These are phyloP conservation scores for Ustilago tritici DNA, from an alignment of 1,284 basidiomycete species.

Conservation along the genomic window DNA sequence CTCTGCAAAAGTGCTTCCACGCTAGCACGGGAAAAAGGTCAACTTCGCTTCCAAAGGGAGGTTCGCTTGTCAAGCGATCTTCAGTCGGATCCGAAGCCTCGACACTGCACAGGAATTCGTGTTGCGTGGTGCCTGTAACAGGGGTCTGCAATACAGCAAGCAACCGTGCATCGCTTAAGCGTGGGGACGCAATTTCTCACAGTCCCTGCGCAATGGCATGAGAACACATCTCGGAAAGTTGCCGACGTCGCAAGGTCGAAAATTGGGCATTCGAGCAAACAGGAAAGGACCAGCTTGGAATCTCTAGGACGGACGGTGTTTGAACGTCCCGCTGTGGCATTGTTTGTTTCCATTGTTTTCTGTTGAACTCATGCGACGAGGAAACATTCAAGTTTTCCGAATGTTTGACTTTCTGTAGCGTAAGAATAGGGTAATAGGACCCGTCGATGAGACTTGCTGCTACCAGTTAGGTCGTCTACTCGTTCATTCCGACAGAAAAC, in stretches of 20 bases:
- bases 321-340: neutral
- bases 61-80: neutral
- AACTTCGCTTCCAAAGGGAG: neutral
- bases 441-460: too few relatives aligned
- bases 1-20: neutral
- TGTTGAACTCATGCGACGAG: neutral
- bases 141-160: neutral
- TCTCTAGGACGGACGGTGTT: neutral
- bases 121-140: neutral
- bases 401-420: too few relatives aligned
- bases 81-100: slow-evolving; percentile 4
- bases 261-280: neutral
- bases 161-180: neutral
- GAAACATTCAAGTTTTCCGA: neutral
- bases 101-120: neutral
- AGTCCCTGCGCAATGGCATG: neutral
- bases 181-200: neutral
- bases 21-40: neutral
- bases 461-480: too few relatives aligned
- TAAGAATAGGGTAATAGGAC: too few relatives aligned
- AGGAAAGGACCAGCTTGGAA: neutral
- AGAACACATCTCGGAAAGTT: neutral
- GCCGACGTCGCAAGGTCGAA: neutral
- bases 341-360: neutral
- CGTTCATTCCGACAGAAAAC: neutral